Evolutionary conservation across 2,329 filamentous ascomycete species (phyloP), one percentile per base, ranked within the genome.

Genomic region (Chrysosporium keratinophilum): DNA sequence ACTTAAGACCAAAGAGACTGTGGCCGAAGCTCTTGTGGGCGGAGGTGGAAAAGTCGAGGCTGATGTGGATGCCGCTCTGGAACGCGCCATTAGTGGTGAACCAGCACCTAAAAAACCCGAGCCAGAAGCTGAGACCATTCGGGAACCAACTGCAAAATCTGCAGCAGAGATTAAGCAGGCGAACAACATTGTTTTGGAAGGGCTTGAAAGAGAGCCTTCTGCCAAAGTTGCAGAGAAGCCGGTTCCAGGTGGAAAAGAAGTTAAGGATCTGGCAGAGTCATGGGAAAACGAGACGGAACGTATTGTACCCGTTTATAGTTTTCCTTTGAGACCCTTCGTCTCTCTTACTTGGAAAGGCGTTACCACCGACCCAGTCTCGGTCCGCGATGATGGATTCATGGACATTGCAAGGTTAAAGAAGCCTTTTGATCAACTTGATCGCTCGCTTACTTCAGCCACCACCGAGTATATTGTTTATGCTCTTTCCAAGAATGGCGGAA

Each of bases 391-490:
- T 60, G 80, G 84, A 42, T 83, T 95, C 62, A 87, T 95, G 76
- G 88, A 95, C 62, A 93, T 98, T 65, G 91, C 93, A 50, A 82
- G 89, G 55, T 78, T 97, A 59, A 95, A 95, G 78, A 97, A 97
- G 73, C 89, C 95, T 4, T 97, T 97, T 63, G 93, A 98, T 65
- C 93, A 97, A 72, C 84, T 96, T 58, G 93, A 98, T 66, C 87
- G 94, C 60, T 94, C 90, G 58, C 78, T 98, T 33, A 91, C 91
- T 48, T 86, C 90, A 4, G 90, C 91, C 15, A 91, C 88, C 23
- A 84, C 88, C 65, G 85, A 85, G 56, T 95, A 93, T 72, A 97
- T 98, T 70, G 84, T 88, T 5, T 98, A 97, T 64, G 89, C 88
- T 42, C 87, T 95, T 76, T 87, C 87, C 42, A 96, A 95, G 75